These are phyloP conservation scores for Schizophyllum commune DNA, from an alignment of 1,284 basidiomycete species.

Conservation along the genomic window DNA sequence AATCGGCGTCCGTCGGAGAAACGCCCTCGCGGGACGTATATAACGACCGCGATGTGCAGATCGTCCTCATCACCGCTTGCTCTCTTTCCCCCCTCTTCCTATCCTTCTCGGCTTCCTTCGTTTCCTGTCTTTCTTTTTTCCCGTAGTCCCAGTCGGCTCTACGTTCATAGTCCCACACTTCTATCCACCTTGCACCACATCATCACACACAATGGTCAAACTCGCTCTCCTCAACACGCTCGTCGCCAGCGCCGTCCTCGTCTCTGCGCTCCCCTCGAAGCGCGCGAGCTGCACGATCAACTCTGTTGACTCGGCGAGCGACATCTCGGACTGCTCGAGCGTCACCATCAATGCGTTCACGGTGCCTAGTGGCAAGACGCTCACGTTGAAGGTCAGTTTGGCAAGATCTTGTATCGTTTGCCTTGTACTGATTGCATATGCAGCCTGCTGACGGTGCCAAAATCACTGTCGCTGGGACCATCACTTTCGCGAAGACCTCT, in stretches of 20 bases:
- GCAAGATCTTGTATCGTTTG: neutral
- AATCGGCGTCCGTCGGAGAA: neutral
- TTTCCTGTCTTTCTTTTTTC: neutral
- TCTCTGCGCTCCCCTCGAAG: conserved; percentile 7
- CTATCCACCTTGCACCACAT: too few relatives aligned
- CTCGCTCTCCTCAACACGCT: neutral
- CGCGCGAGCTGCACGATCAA: conserved; percentile 16
- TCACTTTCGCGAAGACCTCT: conserved; percentile 13
- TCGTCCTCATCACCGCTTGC: neutral
- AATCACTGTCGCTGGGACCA: conserved; percentile 12
- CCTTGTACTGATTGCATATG: neutral
- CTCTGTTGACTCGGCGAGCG: conserved; percentile 11
- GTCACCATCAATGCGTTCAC: conserved; percentile 14
- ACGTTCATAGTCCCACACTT: too few relatives aligned
- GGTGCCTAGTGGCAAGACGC: conserved; percentile 11
- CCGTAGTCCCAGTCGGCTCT: too few relatives aligned
- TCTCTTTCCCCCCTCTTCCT: neutral
- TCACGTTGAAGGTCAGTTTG: neutral
- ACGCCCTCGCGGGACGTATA: neutral
- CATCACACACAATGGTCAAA: neutral
- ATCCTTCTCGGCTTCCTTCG: neutral
- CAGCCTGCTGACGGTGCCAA: conserved; percentile 12
- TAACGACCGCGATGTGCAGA: neutral
- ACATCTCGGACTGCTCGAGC: conserved; percentile 11
- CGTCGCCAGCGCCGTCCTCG: neutral